These are phyloP conservation scores for Lasiosphaeriaceae sp. DNA, from an alignment of 495 filamentous ascomycete species.

Conservation along the genomic window DNA sequence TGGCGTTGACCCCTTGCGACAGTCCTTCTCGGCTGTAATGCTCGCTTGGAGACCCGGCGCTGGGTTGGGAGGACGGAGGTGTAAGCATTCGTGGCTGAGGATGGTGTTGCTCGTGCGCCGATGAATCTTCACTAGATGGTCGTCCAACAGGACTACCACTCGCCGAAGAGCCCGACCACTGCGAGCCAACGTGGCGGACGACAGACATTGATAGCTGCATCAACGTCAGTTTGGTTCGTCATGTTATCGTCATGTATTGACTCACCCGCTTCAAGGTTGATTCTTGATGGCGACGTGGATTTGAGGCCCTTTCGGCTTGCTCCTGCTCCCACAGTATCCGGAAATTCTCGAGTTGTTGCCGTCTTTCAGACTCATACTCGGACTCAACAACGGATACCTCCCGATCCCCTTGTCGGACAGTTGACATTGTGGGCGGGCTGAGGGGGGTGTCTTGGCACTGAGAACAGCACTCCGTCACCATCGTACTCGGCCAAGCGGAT, in stretches of 20 bases:
- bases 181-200: neutral
- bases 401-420: neutral
- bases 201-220: neutral
- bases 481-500: neutral
- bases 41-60: too few relatives aligned
- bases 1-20: too few relatives aligned
- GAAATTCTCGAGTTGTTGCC: neutral
- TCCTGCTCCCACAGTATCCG: neutral
- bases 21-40: too few relatives aligned
- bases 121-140: too few relatives aligned
- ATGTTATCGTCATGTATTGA: neutral
- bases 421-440: neutral
- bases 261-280: neutral
- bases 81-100: too few relatives aligned
- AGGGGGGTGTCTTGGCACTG: neutral
- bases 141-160: too few relatives aligned
- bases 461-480: neutral
- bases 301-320: neutral
- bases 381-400: neutral
- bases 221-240: neutral
- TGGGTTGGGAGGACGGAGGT: too few relatives aligned
- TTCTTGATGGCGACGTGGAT: neutral
- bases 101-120: too few relatives aligned
- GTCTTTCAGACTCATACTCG: neutral
- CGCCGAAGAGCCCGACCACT: neutral